Base-by-base conservation (phyloP, 106 monocot genomes). In the Dioscorea dumetorum region DNA sequence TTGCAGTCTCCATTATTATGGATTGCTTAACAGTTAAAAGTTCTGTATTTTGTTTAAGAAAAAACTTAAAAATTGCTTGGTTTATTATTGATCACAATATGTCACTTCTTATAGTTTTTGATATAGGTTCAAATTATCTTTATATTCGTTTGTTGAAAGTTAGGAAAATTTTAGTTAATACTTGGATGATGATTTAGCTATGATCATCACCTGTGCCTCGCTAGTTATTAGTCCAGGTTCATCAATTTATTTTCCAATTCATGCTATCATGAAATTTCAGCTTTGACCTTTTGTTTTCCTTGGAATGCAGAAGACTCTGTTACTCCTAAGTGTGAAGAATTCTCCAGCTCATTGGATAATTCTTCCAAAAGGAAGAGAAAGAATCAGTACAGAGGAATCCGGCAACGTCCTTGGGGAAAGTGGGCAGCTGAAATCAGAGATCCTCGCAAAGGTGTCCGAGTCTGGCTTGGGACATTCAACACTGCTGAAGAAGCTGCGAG, bases 341-440 rank as follows among this genome's bases (percentile, higher is more conserved):
- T 53, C 35, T 33, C 70, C 62, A 70, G 64, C 18, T 22, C 62
- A 41, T 67, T 24, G 6, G 75, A 83, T 19, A 79, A 56, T 17
- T 67, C 75, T 60, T 49, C 74, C n/a, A 79, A 77, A 52, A 81
- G 74, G 74, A 91, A 91, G 82, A 84, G 85, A 67, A 91, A 87
- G 73, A 91, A 80, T 48, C 79, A 78, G 67, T 87, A 76, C 70
- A 58, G 91, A 33, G 91, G 91, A 49, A 91, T 87, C 82, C 76
- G 91, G 17, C 87, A 87, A 59, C 91, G 91, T 12, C 87, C 91
- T 19, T 91, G 91, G 91, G 91, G 91, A 15, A 91, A 87, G 57
- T 87, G 91, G 91, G 87, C 91, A 8, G 91, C 91, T 59, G 91
- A 91, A 61, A 91, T 91, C 63, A 79, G 91, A 58, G 91, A 91